Percentiles rank a stretch among this genome's conserved stretches.
Conservation (phyloP, 352 stramenopile genomes). For the Phytophthora colocasiae region DNA sequence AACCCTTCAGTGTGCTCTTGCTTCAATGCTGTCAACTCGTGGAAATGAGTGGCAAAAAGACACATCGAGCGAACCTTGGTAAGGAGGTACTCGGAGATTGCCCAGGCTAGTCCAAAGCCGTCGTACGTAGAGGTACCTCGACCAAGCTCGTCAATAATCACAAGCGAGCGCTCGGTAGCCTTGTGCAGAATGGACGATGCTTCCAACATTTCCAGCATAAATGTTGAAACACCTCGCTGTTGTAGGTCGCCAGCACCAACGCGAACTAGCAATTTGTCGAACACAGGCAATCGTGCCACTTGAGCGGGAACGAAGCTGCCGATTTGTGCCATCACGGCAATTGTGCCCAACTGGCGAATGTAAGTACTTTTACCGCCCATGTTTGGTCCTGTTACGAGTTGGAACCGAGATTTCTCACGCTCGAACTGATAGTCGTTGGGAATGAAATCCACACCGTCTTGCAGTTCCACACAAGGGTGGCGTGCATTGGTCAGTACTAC, state of each 20-base stretch:
- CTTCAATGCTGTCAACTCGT: slow-evolving; percentile 97
- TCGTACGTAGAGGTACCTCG: slow-evolving; percentile 98
- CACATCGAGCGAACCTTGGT: slow-evolving; percentile 89
- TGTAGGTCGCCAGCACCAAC: slow-evolving; percentile 98
- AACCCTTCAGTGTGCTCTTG: slow-evolving; percentile 69
- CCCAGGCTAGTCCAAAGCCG: slow-evolving; percentile 97
- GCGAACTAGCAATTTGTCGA: slow-evolving; percentile 96
- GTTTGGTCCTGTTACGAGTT: slow-evolving; percentile 99
- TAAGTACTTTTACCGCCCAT: slow-evolving; percentile 99
- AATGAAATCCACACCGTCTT: slow-evolving; percentile 97
- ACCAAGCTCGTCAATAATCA: slow-evolving; percentile 99
- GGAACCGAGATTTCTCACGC: slow-evolving; percentile 87
- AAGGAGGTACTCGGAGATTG: slow-evolving; percentile 98
- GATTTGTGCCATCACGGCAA: slow-evolving; percentile 97
- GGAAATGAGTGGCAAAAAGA: slow-evolving; percentile 99
- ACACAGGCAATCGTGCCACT: slow-evolving; percentile 92
- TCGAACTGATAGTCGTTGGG: slow-evolving; percentile 96
- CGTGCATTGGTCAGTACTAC: slow-evolving; percentile 87
- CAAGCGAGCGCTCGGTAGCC: slow-evolving; percentile 93
- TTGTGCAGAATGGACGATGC: slow-evolving; percentile 96
- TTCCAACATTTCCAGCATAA: slow-evolving; percentile 99
- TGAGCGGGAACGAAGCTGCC: slow-evolving; percentile 97
- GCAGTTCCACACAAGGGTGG: slow-evolving; percentile 99
- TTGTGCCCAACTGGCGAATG: slow-evolving; percentile 96
- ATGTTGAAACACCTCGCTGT: slow-evolving; percentile 98